Conservation (phyloP, 2,329 filamentous ascomycete species). For the Hymenoscyphus scutula region DNA sequence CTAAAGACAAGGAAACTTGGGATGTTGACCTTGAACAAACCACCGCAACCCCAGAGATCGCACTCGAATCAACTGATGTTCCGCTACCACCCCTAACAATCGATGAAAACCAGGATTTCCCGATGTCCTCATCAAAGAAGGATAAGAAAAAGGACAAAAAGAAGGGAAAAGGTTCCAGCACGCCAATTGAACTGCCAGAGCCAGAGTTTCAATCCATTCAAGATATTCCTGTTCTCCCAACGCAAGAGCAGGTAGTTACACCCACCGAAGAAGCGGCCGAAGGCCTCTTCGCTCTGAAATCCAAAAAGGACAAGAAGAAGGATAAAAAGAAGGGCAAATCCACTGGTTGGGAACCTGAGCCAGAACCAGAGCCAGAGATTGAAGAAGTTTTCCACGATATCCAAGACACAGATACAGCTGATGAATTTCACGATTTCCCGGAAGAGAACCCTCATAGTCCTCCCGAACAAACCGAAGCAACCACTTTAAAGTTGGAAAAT, state of each 20-base stretch:
- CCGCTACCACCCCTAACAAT: neutral
- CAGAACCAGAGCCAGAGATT: neutral
- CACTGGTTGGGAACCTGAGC: constrained; percentile 7
- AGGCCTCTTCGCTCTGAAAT: constrained; percentile 6
- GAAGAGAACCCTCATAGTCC: neutral
- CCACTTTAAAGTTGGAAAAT: neutral
- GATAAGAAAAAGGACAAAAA: constrained; percentile 16
- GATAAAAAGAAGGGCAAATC: constrained; percentile 16
- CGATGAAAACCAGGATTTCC: constrained; percentile 3
- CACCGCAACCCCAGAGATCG: neutral
- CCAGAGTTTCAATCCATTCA: neutral
- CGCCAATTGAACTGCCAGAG: too few species aligned
- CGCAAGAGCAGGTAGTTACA: neutral
- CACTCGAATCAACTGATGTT: too few species aligned
- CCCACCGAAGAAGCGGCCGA: neutral
- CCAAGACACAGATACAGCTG: neutral
- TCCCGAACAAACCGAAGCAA: neutral
- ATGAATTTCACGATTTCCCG: neutral
- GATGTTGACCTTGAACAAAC: constrained; percentile 1
- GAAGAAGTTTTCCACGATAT: neutral
- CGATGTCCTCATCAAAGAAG: constrained; percentile 8
- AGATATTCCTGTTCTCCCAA: neutral
- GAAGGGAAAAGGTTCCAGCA: constrained; percentile 14
- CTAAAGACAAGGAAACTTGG: constrained; percentile 16
- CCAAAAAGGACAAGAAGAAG: constrained; percentile 21